Evolutionary conservation across 1,284 basidiomycete genomes (phyloP).

Genomic region (Xanthoconium separans): DNA sequence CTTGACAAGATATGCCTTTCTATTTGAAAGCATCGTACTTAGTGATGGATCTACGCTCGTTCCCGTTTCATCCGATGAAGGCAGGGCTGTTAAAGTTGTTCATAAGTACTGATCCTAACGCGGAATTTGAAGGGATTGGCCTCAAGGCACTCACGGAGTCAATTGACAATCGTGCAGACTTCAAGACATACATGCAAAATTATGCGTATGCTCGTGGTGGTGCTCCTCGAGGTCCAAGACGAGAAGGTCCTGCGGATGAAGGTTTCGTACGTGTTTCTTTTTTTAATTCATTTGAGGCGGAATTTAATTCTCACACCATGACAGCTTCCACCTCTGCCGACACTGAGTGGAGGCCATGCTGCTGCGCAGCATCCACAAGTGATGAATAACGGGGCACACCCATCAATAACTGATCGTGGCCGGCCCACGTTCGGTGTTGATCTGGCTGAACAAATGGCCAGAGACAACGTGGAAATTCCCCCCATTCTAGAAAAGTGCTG

Average conservation of each 20-base stretch:
- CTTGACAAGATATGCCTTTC: conserved; percentile 89
- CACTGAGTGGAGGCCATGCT: conserved; percentile 37
- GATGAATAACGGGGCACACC: conserved; percentile 31
- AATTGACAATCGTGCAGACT: conserved; percentile 94
- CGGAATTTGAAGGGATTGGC: conserved; percentile 53
- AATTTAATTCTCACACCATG: conserved; percentile 6
- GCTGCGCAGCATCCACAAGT: conserved; percentile 25
- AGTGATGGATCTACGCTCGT: conserved; percentile 85
- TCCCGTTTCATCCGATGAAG: conserved; percentile 69
- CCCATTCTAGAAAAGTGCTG: conserved; percentile 88
- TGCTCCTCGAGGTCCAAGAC: conserved; percentile 63
- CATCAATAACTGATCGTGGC: conserved; percentile 56
- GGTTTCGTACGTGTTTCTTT: conserved; percentile 69
- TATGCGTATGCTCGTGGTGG: conserved; percentile 84
- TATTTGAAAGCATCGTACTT: conserved; percentile 89
- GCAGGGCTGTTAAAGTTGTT: conserved; percentile 21
- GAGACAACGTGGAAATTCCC: conserved; percentile 90
- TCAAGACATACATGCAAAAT: conserved; percentile 96
- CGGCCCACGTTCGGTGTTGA: conserved; percentile 88
- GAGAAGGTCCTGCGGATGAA: conserved; percentile 84
- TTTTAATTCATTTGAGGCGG: conserved; percentile 9
- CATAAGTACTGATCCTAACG: conserved; percentile 9
- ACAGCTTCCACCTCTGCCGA: conserved; percentile 63
- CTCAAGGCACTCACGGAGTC: conserved; percentile 85
- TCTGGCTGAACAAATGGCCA: conserved; percentile 85